Percentiles rank a stretch among this genome's conserved stretches.
Conservation (phyloP, 345 rosid genomes). For the Aethionema arabicum region DNA sequence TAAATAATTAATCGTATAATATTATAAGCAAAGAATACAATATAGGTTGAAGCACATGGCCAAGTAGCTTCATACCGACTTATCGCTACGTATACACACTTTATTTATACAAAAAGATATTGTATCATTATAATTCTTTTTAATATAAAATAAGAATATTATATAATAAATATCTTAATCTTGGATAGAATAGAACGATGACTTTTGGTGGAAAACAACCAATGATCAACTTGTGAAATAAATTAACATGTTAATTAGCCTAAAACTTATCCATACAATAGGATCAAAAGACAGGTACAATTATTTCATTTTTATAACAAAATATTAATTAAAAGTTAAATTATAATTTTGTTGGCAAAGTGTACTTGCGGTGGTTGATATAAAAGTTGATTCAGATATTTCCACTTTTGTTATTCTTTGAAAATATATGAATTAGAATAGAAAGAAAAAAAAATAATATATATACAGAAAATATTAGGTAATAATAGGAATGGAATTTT, state of each 20-base stretch:
- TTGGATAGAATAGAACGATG: not conserved
- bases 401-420: not conserved
- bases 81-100: constrained; percentile 10
- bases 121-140: not conserved
- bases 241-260: constrained; percentile 1
- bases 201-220: not conserved
- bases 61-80: constrained; percentile 22
- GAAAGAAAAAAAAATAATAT: constrained; percentile 1
- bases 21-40: too few relatives aligned
- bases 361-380: not conserved
- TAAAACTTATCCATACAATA: not conserved
- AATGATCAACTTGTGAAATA: constrained; percentile 17
- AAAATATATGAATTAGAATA: not conserved
- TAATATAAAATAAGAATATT: not conserved
- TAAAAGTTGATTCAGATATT: constrained; percentile 2
- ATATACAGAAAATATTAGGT: not conserved
- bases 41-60: constrained; percentile 24
- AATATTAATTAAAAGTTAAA: not conserved
- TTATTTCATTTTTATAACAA: not conserved
- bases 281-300: not conserved
- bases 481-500: not conserved
- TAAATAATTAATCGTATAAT: too few relatives aligned
- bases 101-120: constrained; percentile 1
- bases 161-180: not conserved
- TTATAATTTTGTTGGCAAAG: not conserved